A percentile compares a stretch with the other conserved stretches of the same genome.
Conservation (phyloP, 2,329 filamentous ascomycete species). For the Calonectria pseudoturangicola region DNA sequence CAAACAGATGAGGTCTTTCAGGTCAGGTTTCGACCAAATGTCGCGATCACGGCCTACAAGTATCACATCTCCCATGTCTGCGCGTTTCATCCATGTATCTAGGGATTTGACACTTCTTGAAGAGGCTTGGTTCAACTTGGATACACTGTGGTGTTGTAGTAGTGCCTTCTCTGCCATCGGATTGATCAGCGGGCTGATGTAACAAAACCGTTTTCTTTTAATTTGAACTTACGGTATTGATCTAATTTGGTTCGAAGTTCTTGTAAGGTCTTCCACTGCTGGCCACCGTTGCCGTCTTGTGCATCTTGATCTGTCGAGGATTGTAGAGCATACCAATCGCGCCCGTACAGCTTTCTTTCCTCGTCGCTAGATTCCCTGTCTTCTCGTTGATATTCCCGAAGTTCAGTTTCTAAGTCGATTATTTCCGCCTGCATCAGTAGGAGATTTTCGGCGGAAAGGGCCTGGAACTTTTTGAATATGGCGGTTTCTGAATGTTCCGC, state of each 20-base stretch:
- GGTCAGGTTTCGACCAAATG: background rate
- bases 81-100: background rate
- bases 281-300: background rate
- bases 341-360: background rate
- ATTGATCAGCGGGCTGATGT: background rate
- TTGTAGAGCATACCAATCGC: background rate
- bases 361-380: background rate
- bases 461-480: constrained; percentile 1
- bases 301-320: background rate
- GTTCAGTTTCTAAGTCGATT: background rate
- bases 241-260: background rate
- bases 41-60: background rate
- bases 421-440: constrained; percentile 9
- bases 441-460: background rate
- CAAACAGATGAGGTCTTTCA: background rate
- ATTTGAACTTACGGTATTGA: background rate
- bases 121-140: background rate
- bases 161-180: background rate
- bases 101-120: background rate
- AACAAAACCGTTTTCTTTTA: background rate
- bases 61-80: constrained; percentile 4
- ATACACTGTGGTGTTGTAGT: background rate
- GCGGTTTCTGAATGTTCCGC: background rate
- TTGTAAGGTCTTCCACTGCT: background rate
- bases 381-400: background rate